phyloP scores from a whole-genome alignment of 2,329 filamentous ascomycete species.

The Neurospora sp. region DNA sequence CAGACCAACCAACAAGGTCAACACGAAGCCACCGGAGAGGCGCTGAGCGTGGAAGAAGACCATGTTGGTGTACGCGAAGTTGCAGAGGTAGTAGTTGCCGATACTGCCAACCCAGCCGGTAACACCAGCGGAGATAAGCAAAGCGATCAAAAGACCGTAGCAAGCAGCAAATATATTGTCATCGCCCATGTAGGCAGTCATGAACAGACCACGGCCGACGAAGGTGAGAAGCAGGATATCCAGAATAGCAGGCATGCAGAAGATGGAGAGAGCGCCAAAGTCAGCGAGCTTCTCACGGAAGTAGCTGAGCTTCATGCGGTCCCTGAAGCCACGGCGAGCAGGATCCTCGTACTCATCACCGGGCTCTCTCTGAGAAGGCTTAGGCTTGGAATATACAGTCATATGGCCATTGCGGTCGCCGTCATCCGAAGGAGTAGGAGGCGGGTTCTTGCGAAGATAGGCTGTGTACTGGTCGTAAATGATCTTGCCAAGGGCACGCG shows the following conservation, averaged over 20 bases:
- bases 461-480: conserved; percentile 24
- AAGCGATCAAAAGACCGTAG: conserved; percentile 46
- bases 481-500: conserved; percentile 36
- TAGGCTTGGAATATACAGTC: conserved; percentile 25
- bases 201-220: conserved; percentile 50
- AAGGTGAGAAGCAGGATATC: conserved; percentile 51
- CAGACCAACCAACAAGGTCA: conserved; percentile 27
- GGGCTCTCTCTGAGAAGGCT: conserved; percentile 8
- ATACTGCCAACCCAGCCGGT: conserved; percentile 55
- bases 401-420: conserved; percentile 16
- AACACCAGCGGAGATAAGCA: conserved; percentile 49
- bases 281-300: conserved; percentile 25
- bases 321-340: conserved; percentile 10
- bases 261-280: conserved; percentile 50
- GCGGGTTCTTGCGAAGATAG: conserved; percentile 20
- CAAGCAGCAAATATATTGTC: conserved; percentile 43
- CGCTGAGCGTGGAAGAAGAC: conserved; percentile 31
- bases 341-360: conserved; percentile 13
- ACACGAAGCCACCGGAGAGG: conserved; percentile 38
- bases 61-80: conserved; percentile 31
- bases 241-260: conserved; percentile 52
- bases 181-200: conserved; percentile 45
- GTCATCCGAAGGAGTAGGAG: conserved; percentile 19
- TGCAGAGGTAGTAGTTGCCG: conserved; percentile 49
- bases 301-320: conserved; percentile 10